A percentile compares a stretch with the other conserved stretches of the same genome.
These are phyloP conservation scores for Dionaea muscipula DNA, from an alignment of 179 eudicot genomes.

Conservation along the genomic window DNA sequence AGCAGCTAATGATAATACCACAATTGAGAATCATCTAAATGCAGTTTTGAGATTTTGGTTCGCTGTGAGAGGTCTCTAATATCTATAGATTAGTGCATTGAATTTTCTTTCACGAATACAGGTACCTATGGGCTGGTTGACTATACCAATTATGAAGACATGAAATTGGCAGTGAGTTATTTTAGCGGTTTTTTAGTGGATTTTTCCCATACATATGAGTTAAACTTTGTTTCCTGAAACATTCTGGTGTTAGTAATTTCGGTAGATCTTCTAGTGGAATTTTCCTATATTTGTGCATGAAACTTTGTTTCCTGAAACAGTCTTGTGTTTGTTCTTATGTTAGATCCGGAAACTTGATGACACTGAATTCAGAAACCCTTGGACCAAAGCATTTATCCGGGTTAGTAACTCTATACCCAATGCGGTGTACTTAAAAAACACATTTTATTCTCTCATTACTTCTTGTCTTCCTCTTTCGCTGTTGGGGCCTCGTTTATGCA, in stretches of 20 bases:
- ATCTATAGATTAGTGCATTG: not conserved
- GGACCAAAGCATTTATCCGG: conserved; percentile 75
- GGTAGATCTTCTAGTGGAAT: no score
- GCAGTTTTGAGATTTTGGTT: no score
- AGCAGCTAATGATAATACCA: no score
- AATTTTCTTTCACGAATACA: conserved; percentile 17
- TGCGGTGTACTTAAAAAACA: not conserved
- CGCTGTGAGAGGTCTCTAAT: no score
- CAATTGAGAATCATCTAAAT: no score
- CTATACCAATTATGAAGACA: conserved; percentile 85
- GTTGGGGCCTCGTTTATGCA: not conserved
- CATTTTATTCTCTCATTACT: not conserved
- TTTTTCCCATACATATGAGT: no score
- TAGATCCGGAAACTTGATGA: conserved; percentile 96
- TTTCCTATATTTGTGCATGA: no score
- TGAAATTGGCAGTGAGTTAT: conserved; percentile 93
- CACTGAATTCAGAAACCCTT: conserved; percentile 90
- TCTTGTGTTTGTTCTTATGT: conserved; percentile 6
- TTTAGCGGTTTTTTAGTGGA: not conserved
- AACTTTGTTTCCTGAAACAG: not conserved
- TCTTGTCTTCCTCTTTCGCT: not conserved
- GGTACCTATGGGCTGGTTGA: conserved; percentile 96
- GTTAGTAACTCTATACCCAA: conserved; percentile 29
- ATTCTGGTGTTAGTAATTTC: conserved; percentile 5
- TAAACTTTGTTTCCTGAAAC: no score